phyloP scores from a whole-genome alignment of 1,139 yeast genomes.

The Torulaspora globosa region DNA sequence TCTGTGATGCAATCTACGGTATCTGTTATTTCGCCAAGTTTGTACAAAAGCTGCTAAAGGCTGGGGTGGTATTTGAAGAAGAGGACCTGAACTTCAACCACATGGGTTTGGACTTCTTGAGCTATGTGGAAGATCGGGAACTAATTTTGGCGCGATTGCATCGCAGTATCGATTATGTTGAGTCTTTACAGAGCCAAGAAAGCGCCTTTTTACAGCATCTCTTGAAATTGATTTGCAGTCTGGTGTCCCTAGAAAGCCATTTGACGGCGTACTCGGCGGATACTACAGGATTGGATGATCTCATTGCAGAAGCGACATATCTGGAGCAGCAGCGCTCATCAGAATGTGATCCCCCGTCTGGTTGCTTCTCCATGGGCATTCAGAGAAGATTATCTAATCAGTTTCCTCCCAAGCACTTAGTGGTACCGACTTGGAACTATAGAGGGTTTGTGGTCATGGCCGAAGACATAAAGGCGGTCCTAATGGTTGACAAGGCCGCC shows the following conservation, averaged over 20 bases:
- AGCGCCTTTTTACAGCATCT: slow-evolving; percentile 16
- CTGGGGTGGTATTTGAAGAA: slow-evolving; percentile 67
- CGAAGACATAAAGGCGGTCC: slow-evolving; percentile 38
- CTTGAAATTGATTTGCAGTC: slow-evolving; percentile 16
- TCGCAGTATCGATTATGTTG: slow-evolving; percentile 12
- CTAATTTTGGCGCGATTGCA: slow-evolving; percentile 13
- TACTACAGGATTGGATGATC: slow-evolving; percentile 12
- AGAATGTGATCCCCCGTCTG: slow-evolving; percentile 36
- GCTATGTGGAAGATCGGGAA: slow-evolving; percentile 19
- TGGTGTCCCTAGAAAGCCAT: slow-evolving; percentile 22
- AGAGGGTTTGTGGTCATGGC: slow-evolving; percentile 29
- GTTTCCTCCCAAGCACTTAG: slow-evolving; percentile 51
- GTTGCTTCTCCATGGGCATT: slow-evolving; percentile 50
- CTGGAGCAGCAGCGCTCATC: slow-evolving; percentile 6
- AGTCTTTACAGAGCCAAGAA: slow-evolving; percentile 7
- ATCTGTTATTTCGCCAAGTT: slow-evolving; percentile 51
- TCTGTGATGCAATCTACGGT: slow-evolving; percentile 48
- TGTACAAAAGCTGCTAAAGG: slow-evolving; percentile 45
- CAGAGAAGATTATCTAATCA: slow-evolving; percentile 53
- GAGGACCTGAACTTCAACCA: slow-evolving; percentile 67
- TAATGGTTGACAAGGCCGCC: slow-evolving; percentile 40
- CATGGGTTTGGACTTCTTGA: slow-evolving; percentile 46
- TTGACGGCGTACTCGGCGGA: slow-evolving; percentile 16
- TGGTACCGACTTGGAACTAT: slow-evolving; percentile 33
- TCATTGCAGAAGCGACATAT: slow-evolving; percentile 14